Base-by-base conservation (phyloP, 2,329 filamentous ascomycete genomes). In the Paracorniculantispora psalliotae region DNA sequence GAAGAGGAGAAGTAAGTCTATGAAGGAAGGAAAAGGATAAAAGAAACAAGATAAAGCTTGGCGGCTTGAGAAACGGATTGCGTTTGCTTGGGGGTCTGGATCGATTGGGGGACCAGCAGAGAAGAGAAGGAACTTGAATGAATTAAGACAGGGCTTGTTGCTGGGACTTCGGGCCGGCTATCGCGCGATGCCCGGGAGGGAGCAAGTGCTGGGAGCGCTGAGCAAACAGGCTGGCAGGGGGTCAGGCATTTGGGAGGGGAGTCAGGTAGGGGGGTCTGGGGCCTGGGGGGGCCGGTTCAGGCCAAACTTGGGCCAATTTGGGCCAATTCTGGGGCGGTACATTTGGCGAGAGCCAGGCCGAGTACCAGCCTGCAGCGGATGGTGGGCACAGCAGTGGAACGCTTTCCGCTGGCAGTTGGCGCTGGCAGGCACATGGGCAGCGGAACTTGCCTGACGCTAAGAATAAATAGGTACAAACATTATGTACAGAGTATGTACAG, bases 181-280 rank as follows among this genome's bases (percentile, higher is more conserved):
- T 50, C 51, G 58, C 50, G 46, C 50, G 51, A 60, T 41, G 44
- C 35, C 51, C 58, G 51, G 41, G 25, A 48, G 23, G 21, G 12
- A 28, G 44, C 44, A 48, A n/a, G n/a, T n/a, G n/a, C n/a, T n/a
- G n/a, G n/a, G n/a, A n/a, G n/a, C n/a, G n/a, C 44, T 48, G 35
- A 49, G 47, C 47, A 19, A 17, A 33, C 23, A 12, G 44, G 23
- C 23, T 33, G 5, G 37, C 37, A 41, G 37, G 37, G 37, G 13
- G 13, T 17, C 15, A 41, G 37, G 37, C 37, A 4, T 4, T 41
- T 46, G 52, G 28, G 28, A 43, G 19, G 17, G 37, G 17, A n/a
- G 35, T 3, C 15, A 26, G 23, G 13, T 25, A 23, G 44, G 25
- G 17, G n/a, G 37, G n/a, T 41, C 37, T 44, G 13, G 9, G 17